Base-by-base conservation (phyloP, 169 alveolate genomes). In the Cryptosporidium parvum region DNA sequence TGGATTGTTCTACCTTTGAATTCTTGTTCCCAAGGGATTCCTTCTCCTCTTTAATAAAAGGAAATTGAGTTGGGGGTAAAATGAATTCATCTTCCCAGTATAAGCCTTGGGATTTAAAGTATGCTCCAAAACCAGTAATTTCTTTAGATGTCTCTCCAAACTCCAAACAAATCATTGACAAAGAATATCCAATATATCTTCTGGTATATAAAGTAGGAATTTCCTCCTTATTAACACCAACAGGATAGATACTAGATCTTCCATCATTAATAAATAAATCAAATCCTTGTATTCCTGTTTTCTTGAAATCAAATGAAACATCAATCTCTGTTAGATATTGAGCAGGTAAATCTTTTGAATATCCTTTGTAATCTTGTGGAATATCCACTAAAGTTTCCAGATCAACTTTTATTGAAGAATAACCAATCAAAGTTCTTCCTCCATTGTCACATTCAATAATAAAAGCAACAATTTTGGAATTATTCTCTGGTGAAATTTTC, bases 51-150 rank as follows among this genome's bases (percentile, higher is more conserved):
- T 65, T 65, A 7, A 65, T 65, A 23, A 65, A 65, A 23, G 62
- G 62, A n/a, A 69, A 44, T 14, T 69, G 58, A 33, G 89, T 80
- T 33, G 73, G 68, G 26, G 73, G 80, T 16, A 80, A 80, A 59
- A 62, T 65, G n/a, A 61, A 42, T n/a, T 42, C 68, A 9, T 75
- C 26, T 12, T 62, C 69, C 89, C 89, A 80, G 44, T 80, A 62
- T 33, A 80, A 44, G 10, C 89, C 89, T 21, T 80, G 89, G 6
- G 89, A 80, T 53, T 44, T 42, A 80, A 80, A 80, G 42, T 62
- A 80, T 12, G 80, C 89, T 16, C 89, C 89, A 42, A 80, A 80
- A 3, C 89, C 89, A 26, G 89, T 80, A 1, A 80, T 52, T 29
- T 80, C 75, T 12, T 65, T 80, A 12, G 89, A 80, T 4, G 7